Conservation (phyloP, 352 stramenopile genomes). For the Nannochloropsis limnetica region DNA sequence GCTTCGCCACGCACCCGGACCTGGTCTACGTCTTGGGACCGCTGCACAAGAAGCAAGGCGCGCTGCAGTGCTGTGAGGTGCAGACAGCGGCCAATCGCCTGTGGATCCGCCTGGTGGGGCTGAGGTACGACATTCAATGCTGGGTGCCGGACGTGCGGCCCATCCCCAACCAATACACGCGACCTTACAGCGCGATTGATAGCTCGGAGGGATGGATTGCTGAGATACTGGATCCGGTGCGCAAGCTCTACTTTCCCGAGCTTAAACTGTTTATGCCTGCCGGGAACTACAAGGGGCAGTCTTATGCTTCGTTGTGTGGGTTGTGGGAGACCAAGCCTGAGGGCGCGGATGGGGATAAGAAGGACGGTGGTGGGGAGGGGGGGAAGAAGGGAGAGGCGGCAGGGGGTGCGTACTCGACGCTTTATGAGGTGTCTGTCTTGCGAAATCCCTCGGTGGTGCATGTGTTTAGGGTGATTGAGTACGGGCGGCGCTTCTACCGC, state of each 20-base stretch:
- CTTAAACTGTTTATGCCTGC: constrained; percentile 4
- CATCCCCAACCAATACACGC: constrained; percentile 40
- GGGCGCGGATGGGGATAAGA: neutral
- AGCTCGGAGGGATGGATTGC: constrained; percentile 46
- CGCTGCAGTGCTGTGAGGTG: constrained; percentile 67
- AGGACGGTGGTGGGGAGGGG: neutral
- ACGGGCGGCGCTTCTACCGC: constrained; percentile 86
- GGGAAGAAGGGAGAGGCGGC: neutral
- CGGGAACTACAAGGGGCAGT: constrained; percentile 24
- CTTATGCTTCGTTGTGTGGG: neutral
- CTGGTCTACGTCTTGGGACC: constrained; percentile 62
- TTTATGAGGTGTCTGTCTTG: constrained; percentile 96
- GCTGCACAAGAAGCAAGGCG: constrained; percentile 54
- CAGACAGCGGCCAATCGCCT: constrained; percentile 70
- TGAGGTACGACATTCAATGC: constrained; percentile 72
- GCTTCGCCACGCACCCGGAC: constrained; percentile 71
- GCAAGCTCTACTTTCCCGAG: constrained; percentile 9
- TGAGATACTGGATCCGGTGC: constrained; percentile 44
- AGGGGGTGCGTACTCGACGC: constrained; percentile 57
- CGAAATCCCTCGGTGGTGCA: constrained; percentile 80
- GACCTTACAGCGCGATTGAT: constrained; percentile 39
- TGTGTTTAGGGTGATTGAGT: constrained; percentile 90
- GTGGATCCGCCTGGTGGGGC: constrained; percentile 73
- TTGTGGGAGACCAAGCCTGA: constrained; percentile 36
- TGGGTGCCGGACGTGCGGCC: constrained; percentile 66